A percentile compares a stretch with the other conserved stretches of the same genome.
Evolutionary conservation across 441 rosid species (phyloP).

Genomic region (Corymbia citriodora): DNA sequence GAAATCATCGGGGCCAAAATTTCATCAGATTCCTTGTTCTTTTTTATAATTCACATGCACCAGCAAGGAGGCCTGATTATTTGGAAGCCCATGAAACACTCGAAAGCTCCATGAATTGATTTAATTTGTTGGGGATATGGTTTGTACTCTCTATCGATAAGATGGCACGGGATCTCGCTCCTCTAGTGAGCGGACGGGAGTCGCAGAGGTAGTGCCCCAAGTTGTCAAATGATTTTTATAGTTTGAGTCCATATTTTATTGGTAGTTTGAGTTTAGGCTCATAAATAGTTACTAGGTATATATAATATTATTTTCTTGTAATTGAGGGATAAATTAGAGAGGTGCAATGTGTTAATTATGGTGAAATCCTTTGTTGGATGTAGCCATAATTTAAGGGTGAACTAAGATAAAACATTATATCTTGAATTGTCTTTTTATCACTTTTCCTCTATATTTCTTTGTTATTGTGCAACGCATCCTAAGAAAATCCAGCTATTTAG

Average conservation of each 20-base stretch:
- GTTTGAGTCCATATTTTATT: too few species aligned
- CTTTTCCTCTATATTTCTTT: too few species aligned
- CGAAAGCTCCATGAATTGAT: not conserved
- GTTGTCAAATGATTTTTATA: not conserved
- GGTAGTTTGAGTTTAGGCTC: not conserved
- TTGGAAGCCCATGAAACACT: not conserved
- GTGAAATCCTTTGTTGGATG: not conserved
- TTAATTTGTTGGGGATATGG: not conserved
- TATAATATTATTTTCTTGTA: too few species aligned
- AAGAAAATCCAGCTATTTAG: too few species aligned
- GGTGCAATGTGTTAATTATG: too few species aligned
- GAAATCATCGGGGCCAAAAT: not conserved
- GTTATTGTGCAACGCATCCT: too few species aligned
- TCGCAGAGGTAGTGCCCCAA: not conserved
- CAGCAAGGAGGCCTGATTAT: not conserved
- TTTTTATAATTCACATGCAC: not conserved
- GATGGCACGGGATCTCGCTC: not conserved
- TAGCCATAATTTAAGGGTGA: not conserved
- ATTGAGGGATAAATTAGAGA: not conserved
- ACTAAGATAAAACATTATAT: too few species aligned
- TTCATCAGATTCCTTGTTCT: not conserved
- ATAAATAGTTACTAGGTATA: not conserved
- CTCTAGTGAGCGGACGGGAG: not conserved
- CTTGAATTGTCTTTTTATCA: too few species aligned
- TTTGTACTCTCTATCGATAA: not conserved